Base-by-base conservation (phyloP, 164 flowering plant genomes). In the Magnolia changhungtana region DNA sequence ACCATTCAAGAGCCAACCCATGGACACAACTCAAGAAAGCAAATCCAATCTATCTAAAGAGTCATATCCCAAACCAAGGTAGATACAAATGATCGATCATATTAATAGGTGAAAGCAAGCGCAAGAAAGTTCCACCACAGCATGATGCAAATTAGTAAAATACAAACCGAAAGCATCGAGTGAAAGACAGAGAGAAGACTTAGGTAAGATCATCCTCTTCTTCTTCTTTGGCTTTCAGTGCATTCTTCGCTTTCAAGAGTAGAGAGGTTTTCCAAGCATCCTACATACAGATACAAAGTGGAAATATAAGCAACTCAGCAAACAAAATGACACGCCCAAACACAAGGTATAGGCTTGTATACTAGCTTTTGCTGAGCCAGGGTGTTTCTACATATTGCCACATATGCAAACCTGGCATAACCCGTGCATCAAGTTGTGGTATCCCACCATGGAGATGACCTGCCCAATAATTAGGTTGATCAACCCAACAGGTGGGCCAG, bases 181-280 rank as follows among this genome's bases (percentile, higher is more conserved):
- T 19, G 63, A 51, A n/a, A 51, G 19, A 51, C 7, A 11, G 14
- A 55, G n/a, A 16, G 27, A 67, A 14, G 61, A 19, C 58, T 89
- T 72, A 92, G 29, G 93, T 90, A 59, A 92, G 93, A 83, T 90
- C 91, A 77, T 92, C 94, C 75, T 90, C 92, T 82, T 90, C 93
- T 19, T 79, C 31, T 77, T 89, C 90, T 73, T 86, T 90, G 37
- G 85, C 91, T 77, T 90, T 91, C 82, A 92, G 81, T 61, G 85
- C 80, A 74, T 85, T 91, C 87, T 91, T 91, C 73, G 87, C 92
- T 83, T 90, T 87, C 87, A 93, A 69, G n/a, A 90, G 80, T 63
- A 92, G 86, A 19, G 91, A 88, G 21, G 94, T 90, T 83, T 91
- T 91, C 94, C 93, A 92, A 13, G 90, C 79, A 83, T 93, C 96